Conservation (phyloP, 2,329 filamentous ascomycete species). For the Leptodontidium sp. region DNA sequence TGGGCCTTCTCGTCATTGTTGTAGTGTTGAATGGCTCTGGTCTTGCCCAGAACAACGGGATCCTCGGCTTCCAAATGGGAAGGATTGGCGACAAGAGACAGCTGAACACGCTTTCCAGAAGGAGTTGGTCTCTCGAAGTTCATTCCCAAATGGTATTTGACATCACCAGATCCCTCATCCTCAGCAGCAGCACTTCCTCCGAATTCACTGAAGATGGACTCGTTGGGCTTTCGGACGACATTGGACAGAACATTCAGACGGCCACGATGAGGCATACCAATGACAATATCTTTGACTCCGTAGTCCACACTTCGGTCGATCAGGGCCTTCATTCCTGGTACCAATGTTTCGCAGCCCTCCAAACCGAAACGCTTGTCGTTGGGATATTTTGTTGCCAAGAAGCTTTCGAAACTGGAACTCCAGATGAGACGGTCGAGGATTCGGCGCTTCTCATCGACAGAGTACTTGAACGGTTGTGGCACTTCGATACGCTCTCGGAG, state of each 20-base stretch:
- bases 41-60: slow-evolving; percentile 96
- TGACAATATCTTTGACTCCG: slow-evolving; percentile 98
- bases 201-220: slow-evolving; percentile 99
- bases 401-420: slow-evolving; percentile 96
- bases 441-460: slow-evolving; percentile 96
- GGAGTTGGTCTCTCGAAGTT: slow-evolving; percentile 99
- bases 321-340: slow-evolving; percentile 98
- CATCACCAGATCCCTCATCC: slow-evolving; percentile 96
- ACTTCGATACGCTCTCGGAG: slow-evolving; percentile 94
- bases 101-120: slow-evolving; percentile 98
- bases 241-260: slow-evolving; percentile 98
- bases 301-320: slow-evolving; percentile 99
- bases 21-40: slow-evolving; percentile 97
- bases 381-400: slow-evolving; percentile 96
- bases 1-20: slow-evolving; percentile 95
- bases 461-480: slow-evolving; percentile 95
- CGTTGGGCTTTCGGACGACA: slow-evolving; percentile 98
- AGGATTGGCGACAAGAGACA: slow-evolving; percentile 97
- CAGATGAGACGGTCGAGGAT: slow-evolving; percentile 98
- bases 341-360: slow-evolving; percentile 95
- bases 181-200: slow-evolving; percentile 85
- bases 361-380: slow-evolving; percentile 99
- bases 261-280: slow-evolving; percentile 99
- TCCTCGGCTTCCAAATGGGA: slow-evolving; percentile 98
- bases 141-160: slow-evolving; percentile 99